Percentiles rank a stretch among this genome's conserved stretches.
Conservation (phyloP, 225 moss, liverwort and hornwort species). For the Bryum argenteum region DNA sequence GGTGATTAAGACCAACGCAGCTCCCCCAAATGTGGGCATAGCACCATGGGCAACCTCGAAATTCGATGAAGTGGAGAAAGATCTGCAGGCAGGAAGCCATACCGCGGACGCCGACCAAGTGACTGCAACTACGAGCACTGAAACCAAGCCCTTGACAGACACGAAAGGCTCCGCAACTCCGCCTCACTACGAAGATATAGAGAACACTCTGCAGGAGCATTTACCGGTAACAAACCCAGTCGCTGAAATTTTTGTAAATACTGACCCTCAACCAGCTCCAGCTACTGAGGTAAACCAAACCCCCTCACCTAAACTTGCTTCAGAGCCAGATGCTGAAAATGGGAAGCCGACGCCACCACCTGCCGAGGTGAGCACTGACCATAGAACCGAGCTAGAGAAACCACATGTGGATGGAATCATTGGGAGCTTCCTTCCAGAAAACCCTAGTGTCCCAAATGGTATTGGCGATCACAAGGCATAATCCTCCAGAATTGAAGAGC, state of each 20-base stretch:
- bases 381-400: slow-evolving; percentile 19
- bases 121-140: slow-evolving; percentile 4
- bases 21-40: slow-evolving; percentile 78
- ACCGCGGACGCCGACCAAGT: slow-evolving; percentile 25
- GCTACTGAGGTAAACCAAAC: slow-evolving; percentile 22
- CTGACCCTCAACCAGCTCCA: slow-evolving; percentile 20
- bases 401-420: slow-evolving; percentile 19
- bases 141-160: slow-evolving; percentile 29
- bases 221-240: slow-evolving; percentile 38
- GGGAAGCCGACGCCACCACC: slow-evolving; percentile 22
- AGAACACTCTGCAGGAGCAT: slow-evolving; percentile 48
- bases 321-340: slow-evolving; percentile 20
- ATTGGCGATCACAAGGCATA: slow-evolving; percentile 14
- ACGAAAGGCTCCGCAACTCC: slow-evolving; percentile 30
- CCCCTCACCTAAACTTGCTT: background rate
- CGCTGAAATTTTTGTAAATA: slow-evolving; percentile 35
- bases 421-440: slow-evolving; percentile 24
- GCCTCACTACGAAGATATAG: slow-evolving; percentile 35
- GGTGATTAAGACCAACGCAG: slow-evolving; percentile 55
- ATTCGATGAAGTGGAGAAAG: slow-evolving; percentile 91
- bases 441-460: background rate
- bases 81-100: slow-evolving; percentile 44
- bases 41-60: slow-evolving; percentile 96
- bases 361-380: slow-evolving; percentile 19
- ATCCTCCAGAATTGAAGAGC: background rate